phyloP scores from a whole-genome alignment of 1,139 yeast species.

The Yamadazyma dendronema region DNA sequence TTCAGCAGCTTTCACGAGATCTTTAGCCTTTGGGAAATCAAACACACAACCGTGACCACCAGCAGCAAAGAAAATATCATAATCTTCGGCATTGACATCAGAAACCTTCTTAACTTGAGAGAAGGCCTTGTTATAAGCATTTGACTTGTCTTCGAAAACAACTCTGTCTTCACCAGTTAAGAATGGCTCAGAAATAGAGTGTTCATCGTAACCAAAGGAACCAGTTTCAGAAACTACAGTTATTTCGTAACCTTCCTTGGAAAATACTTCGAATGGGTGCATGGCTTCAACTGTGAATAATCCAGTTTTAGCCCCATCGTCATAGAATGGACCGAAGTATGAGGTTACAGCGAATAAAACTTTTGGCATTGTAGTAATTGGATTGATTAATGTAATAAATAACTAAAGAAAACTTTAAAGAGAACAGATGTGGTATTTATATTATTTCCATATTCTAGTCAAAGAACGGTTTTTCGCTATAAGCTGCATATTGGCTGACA shows the following conservation, averaged over 20 bases:
- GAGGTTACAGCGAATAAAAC: slow-evolving; percentile 54
- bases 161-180: slow-evolving; percentile 44
- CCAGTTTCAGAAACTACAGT: slow-evolving; percentile 61
- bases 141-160: slow-evolving; percentile 32
- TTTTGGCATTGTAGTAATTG: slow-evolving; percentile 24
- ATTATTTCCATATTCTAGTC: background rate
- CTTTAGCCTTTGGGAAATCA: slow-evolving; percentile 54
- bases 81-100: slow-evolving; percentile 48
- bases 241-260: slow-evolving; percentile 48
- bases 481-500: background rate
- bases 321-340: slow-evolving; percentile 49
- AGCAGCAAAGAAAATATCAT: slow-evolving; percentile 54
- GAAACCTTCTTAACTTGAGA: slow-evolving; percentile 39
- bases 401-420: too few species aligned
- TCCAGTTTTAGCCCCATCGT: slow-evolving; percentile 57
- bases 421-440: too few species aligned
- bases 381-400: background rate
- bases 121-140: slow-evolving; percentile 36
- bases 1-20: slow-evolving; percentile 44
- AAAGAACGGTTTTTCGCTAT: background rate
- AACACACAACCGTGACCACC: slow-evolving; percentile 66
- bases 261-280: slow-evolving; percentile 53
- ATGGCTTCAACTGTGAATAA: slow-evolving; percentile 54
- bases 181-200: slow-evolving; percentile 41
- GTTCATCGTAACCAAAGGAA: slow-evolving; percentile 51